A percentile compares a stretch with the other conserved stretches of the same genome.
Evolutionary conservation across 176 grass and related monocot species (phyloP).

Genomic region (Echinochloa phyllopogon): DNA sequence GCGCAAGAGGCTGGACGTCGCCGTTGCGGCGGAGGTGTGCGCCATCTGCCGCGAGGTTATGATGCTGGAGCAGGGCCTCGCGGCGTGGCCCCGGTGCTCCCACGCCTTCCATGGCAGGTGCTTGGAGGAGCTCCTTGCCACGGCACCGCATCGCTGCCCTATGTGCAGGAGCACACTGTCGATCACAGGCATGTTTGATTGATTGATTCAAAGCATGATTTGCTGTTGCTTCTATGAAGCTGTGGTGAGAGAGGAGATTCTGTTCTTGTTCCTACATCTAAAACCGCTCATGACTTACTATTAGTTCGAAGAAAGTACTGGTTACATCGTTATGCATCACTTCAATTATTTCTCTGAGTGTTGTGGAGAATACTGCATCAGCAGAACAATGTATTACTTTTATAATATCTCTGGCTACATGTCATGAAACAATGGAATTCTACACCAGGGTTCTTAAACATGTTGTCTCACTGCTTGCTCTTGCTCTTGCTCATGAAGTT

Average conservation of each 20-base stretch:
- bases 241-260: neutral
- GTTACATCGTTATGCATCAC: no score
- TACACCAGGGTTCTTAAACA: no score
- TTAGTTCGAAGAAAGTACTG: no score
- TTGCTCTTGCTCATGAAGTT: no score
- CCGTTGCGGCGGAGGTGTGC: neutral
- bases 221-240: neutral
- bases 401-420: no score
- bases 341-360: no score
- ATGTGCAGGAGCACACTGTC: neutral
- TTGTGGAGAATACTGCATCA: no score
- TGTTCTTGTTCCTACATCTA: no score
- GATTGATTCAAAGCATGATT: neutral
- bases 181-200: neutral
- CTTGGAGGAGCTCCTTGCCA: constrained; percentile 5
- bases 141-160: neutral
- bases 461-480: no score
- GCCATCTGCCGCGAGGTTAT: neutral
- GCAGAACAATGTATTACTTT: no score
- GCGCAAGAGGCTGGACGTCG: neutral
- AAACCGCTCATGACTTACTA: no score
- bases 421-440: no score
- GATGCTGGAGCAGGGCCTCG: neutral
- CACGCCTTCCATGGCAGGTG: constrained; percentile 26
- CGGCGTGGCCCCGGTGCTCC: neutral